Base-by-base conservation (phyloP, 257 asterid genomes). In the Leptodermis oblonga region DNA sequence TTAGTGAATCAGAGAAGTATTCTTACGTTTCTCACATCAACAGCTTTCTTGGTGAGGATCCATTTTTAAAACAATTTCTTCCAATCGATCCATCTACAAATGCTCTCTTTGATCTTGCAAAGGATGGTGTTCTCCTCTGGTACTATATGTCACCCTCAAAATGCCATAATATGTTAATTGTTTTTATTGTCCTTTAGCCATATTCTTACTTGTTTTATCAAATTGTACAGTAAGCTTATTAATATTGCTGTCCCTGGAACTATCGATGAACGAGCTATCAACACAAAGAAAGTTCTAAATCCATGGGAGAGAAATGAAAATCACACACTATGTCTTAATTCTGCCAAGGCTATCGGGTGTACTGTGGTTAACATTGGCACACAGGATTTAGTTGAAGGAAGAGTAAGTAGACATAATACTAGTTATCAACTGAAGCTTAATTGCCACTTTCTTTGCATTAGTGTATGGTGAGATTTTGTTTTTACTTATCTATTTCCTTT, bases 271-370 rank as follows among this genome's bases (percentile, higher is more conserved):
- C 89, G 99, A 28, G 99, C 97, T 69, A 90, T 93, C 73, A 93
- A 93, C 80, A 88, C 96, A 34, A 93, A 90, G 81, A 52, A 72
- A 36, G 85, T 78, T 58, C 81, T 93, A 34, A 93, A 93, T 85
- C 96, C 95, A 1, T 93, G 99, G 99, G 97, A 93, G 67, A 83
- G 89, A 76, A 90, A 90, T 58, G 99, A 93, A 74, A 92, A 90
- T 70, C 98, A 90, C 77, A 92, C 95, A 15, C 83, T 90, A 34
- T 90, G 97, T 77, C 93, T 93, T 70, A 93, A 90, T 79, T 93
- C 98, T 28, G 98, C 99, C 26, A 93, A 88, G 89, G 99, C 99
- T 26, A 93, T 90, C 59, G 99, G 99, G 63, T 93, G 99, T 84
- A 90, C 97, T 28, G 98, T 93, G 72, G 98, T 93, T 34, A 93